Evolutionary conservation across 2,329 filamentous ascomycete species (phyloP), one percentile per base, ranked within the genome.

Genomic region (Ascochyta pisi): DNA sequence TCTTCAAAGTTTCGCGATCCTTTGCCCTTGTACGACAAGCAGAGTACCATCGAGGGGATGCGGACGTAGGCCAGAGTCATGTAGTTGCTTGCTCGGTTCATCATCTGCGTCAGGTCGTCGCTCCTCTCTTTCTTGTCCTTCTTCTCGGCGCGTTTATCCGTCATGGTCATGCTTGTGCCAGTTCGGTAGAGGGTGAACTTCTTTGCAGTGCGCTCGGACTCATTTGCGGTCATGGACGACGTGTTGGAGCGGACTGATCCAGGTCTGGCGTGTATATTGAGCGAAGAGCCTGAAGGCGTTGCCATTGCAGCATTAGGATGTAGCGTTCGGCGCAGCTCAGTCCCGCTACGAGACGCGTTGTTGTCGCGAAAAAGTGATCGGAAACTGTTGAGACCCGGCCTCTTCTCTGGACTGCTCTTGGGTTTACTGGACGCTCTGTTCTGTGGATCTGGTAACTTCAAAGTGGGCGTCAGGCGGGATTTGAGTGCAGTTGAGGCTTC

Each of bases 11-110:
- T 99, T 71, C 93, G 91, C 63, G 96, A 91, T 40, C 93, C 92
- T 74, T 92, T 96, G 70, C 96, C 95, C 76, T 98, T 96, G 83
- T 97, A 97, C 71, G 91, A 96, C 26, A 99, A 83, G 73, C 95
- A 99, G 31, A 99, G 86, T 2, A 98, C 92, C 65, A 99, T 94
- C 53, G 92, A 95, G 2, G 93, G 92, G 70, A 99, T 91, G 76
- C 92, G 95, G 76, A 99, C 92, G 75, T 96, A 93, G 2, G 94
- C 89, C 59, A 99, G 88, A 0, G 95, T 97, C 92, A 97, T 97
- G 79, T 96, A 99, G 73, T 93, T 96, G 54, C 91, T 96, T 3
- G 95, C 95, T 27, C 95, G 89, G 50, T 86, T 88, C 77, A 99
- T 94, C 95, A 99, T 99, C 79, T 96, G 92, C 10, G 92, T 95